Evolutionary conservation across 257 asterid species (phyloP), one percentile per base, ranked within the genome.

Genomic region (Rubia yunnanensis): DNA sequence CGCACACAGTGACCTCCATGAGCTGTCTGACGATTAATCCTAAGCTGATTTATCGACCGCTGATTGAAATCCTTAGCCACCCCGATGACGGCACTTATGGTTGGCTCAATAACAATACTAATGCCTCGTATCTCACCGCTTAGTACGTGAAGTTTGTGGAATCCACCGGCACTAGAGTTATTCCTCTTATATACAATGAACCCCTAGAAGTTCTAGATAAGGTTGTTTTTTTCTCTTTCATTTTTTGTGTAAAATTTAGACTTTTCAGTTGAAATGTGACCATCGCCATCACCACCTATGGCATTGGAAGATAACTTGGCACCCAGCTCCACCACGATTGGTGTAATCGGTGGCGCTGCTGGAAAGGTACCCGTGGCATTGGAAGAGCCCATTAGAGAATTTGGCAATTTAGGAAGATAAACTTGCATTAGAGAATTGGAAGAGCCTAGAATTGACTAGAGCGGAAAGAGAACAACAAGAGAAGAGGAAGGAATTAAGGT

Each of bases 1-100:
- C 50, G 26, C 36, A 52, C 38, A 46, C 59, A 39, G 41, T 68
- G n/a, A 11, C 52, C 18, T 36, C 67, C 67, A 67, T 78, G 17
- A 68, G 78, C 28, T 91, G 95, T 58, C 85, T 82, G 44, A 72
- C 95, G 18, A 66, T 56, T 13, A 84, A 85, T 64, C 81, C 86
- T 22, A 68, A 76, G 23, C 94, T 86, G n/a, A 86, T 84, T 56
- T 86, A 74, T 76, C 87, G 88, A 10, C 98, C 98, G 23, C 84
- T 89, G 23, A 87, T 89, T 56, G 98, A 97, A 48, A 85, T 92
- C 52, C 54, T 89, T 14, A 85, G 86, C 63, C 97, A 92, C 73
- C 96, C 98, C 3, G 96, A 96, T 4, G 94, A 92, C 34, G 98
- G 98, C 13, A 95, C 92, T 32, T 88, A 95, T 39, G 96, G 96